Evolutionary conservation across 345 rosid species (phyloP).

Genomic region (Erysimum cheiranthoides): DNA sequence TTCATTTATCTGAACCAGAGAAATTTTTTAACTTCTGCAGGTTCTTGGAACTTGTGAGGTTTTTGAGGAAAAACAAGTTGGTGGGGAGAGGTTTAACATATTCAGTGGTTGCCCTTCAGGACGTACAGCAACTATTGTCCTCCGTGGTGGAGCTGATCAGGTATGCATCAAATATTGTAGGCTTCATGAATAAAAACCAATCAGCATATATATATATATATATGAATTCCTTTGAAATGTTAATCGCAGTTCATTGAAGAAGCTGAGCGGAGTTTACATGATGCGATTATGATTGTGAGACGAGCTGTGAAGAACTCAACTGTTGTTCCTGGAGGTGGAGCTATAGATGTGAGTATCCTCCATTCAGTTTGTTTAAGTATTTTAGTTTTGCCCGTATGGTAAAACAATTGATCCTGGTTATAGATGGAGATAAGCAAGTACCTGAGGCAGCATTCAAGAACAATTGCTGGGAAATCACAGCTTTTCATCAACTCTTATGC

Average conservation of each 20-base stretch:
- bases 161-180: conserved; percentile 48
- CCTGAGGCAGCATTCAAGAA: conserved; percentile 93
- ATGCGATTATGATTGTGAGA: conserved; percentile 99
- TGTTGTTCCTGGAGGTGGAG: conserved; percentile 99
- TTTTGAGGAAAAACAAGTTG: conserved; percentile 98
- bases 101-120: conserved; percentile 99
- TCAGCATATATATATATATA: conserved; percentile 1
- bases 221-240: conserved; percentile 21
- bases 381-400: neutral
- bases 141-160: conserved; percentile 99
- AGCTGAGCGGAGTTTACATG: conserved; percentile 99
- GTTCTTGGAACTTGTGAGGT: conserved; percentile 95
- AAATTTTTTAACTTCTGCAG: conserved; percentile 50
- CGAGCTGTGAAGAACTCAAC: conserved; percentile 97
- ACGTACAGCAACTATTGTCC: conserved; percentile 92
- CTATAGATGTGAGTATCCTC: conserved; percentile 81
- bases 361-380: conserved; percentile 4
- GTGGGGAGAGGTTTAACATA: conserved; percentile 96
- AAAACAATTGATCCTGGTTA: conserved; percentile 31
- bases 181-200: neutral
- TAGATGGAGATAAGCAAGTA: conserved; percentile 97
- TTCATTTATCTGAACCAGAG: conserved; percentile 16
- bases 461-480: conserved; percentile 96
- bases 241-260: conserved; percentile 91
- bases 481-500: conserved; percentile 97